Evolutionary conservation across 805 yeast genomes (phyloP).

Genomic region (Cyberlindnera sargentensis): DNA sequence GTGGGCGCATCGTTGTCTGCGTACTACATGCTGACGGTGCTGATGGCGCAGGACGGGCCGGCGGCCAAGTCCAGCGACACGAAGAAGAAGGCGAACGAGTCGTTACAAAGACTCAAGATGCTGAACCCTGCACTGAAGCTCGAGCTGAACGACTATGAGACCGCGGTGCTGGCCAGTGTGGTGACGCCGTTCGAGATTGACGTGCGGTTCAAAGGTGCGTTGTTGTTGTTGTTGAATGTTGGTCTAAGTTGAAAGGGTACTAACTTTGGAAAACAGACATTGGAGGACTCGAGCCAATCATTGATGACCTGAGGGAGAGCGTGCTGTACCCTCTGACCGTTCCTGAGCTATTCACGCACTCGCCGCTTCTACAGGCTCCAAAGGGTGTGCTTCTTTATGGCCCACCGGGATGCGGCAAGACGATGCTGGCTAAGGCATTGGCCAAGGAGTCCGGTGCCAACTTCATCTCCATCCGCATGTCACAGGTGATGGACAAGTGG

Average conservation of each 20-base stretch:
- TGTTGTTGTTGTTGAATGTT: too few relatives aligned
- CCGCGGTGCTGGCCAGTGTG: conserved; percentile 66
- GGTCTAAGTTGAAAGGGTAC: neutral
- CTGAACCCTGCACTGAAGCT: conserved; percentile 52
- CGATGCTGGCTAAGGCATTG: conserved; percentile 93
- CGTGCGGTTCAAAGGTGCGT: conserved; percentile 46
- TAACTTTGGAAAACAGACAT: conserved; percentile 39
- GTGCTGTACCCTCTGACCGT: conserved; percentile 79
- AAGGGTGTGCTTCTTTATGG: conserved; percentile 91
- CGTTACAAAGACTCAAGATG: conserved; percentile 49
- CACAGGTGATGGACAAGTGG: conserved; percentile 95
- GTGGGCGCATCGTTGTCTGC: conserved; percentile 64
- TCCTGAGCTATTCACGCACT: conserved; percentile 68
- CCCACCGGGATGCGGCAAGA: conserved; percentile 97
- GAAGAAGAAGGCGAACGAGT: conserved; percentile 51
- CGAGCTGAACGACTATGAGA: conserved; percentile 66
- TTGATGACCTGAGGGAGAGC: conserved; percentile 81
- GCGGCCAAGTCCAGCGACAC: conserved; percentile 48
- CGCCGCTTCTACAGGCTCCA: conserved; percentile 80
- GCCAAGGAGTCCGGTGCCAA: conserved; percentile 90
- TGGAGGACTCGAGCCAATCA: conserved; percentile 80
- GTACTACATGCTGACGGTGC: conserved; percentile 48
- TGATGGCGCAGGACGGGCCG: conserved; percentile 37
- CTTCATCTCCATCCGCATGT: conserved; percentile 86
- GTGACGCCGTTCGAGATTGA: conserved; percentile 80